A percentile compares a stretch with the other conserved stretches of the same genome.
These are phyloP conservation scores for Leccinum obscurum DNA, from an alignment of 768 basidiomycete genomes.

Conservation along the genomic window DNA sequence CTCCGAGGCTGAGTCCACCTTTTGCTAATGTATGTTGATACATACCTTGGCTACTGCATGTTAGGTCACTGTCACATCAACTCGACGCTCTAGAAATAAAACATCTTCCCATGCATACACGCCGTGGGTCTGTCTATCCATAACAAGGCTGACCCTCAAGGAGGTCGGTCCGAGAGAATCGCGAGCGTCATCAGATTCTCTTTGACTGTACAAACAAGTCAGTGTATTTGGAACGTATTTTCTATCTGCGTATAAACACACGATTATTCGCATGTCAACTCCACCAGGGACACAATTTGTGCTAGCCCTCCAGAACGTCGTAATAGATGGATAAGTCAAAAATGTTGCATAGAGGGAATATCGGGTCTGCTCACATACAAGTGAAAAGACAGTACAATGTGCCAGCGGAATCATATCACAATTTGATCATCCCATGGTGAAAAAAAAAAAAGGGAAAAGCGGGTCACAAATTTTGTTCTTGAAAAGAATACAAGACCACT, in stretches of 20 bases:
- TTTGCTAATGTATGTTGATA: no score
- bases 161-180: constrained; percentile 11
- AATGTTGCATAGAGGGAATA: background rate
- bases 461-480: constrained; percentile 10
- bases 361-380: constrained; percentile 4
- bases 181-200: constrained; percentile 8
- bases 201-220: constrained; percentile 2
- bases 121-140: background rate
- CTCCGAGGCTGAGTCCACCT: no score
- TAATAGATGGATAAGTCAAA: background rate
- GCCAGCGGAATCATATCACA: constrained; percentile 6
- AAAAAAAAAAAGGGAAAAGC: background rate
- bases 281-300: background rate
- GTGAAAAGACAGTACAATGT: constrained; percentile 9
- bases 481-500: constrained; percentile 13
- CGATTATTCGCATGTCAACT: background rate
- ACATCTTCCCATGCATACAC: background rate
- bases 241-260: background rate
- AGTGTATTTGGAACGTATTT: background rate
- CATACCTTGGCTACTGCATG: background rate
- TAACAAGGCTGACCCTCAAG: constrained; percentile 12
- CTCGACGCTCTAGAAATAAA: constrained; percentile 11
- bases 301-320: background rate
- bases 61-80: constrained; percentile 6
- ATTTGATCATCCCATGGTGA: constrained; percentile 1